phyloP scores from a whole-genome alignment of 768 basidiomycete species.

The Suillus variegatus region DNA sequence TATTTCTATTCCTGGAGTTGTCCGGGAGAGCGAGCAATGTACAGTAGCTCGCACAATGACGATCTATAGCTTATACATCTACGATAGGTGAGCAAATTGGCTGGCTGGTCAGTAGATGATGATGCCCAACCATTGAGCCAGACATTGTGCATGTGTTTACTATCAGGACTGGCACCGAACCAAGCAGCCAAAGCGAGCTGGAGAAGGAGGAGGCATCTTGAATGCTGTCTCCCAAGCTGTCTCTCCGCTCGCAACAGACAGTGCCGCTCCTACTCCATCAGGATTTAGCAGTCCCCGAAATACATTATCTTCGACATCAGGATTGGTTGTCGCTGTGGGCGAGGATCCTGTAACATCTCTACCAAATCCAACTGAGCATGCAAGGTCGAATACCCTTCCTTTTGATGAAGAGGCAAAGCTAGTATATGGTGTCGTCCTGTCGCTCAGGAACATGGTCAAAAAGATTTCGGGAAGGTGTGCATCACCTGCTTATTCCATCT shows the following conservation, averaged over 20 bases:
- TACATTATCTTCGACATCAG: constrained; percentile 63
- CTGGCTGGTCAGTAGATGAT: constrained; percentile 2
- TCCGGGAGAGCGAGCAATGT: too few relatives aligned
- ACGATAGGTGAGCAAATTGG: constrained; percentile 65
- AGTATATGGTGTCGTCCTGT: constrained; percentile 94
- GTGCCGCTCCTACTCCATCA: constrained; percentile 35
- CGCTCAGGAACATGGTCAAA: constrained; percentile 91
- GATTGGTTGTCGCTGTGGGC: constrained; percentile 65
- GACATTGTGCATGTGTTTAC: constrained; percentile 91
- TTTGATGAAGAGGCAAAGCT: constrained; percentile 98
- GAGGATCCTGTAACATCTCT: constrained; percentile 37
- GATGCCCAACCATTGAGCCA: constrained; percentile 30
- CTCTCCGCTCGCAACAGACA: constrained; percentile 33
- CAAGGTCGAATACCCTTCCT: constrained; percentile 56
- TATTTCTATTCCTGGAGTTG: too few relatives aligned
- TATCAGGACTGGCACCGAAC: constrained; percentile 95
- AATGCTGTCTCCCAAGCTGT: constrained; percentile 80
- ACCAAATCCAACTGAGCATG: constrained; percentile 21
- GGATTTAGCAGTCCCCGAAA: constrained; percentile 60
- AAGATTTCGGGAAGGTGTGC: constrained; percentile 85
- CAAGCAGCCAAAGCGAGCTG: constrained; percentile 69
- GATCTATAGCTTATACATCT: constrained; percentile 91
- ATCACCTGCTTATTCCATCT: neutral
- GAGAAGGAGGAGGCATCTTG: constrained; percentile 64
- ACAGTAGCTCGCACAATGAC: constrained; percentile 53